These are phyloP conservation scores for Eremothecium cymbalariae DNA, from an alignment of 1,139 yeast species.

Conservation along the genomic window DNA sequence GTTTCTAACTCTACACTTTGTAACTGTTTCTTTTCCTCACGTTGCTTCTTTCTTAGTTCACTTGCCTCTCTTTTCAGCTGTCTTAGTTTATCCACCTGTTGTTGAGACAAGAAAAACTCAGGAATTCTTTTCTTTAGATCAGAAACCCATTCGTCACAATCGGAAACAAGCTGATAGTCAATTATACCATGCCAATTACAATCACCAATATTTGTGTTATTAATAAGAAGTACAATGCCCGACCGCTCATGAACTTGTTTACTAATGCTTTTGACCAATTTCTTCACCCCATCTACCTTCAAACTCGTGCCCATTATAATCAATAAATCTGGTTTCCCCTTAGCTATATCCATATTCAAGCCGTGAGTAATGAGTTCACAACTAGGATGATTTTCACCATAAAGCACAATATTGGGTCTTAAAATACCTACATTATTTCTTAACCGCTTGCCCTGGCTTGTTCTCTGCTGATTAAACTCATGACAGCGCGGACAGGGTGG, in stretches of 20 bases:
- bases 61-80: slow-evolving; percentile 29
- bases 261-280: slow-evolving; percentile 62
- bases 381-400: slow-evolving; percentile 83
- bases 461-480: slow-evolving; percentile 38
- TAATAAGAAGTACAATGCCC: slow-evolving; percentile 49
- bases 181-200: slow-evolving; percentile 50
- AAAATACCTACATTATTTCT: slow-evolving; percentile 68
- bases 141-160: slow-evolving; percentile 73
- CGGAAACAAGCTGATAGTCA: slow-evolving; percentile 54
- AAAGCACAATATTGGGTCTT: slow-evolving; percentile 75
- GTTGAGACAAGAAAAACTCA: slow-evolving; percentile 29
- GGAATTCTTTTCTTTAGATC: slow-evolving; percentile 25
- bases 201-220: slow-evolving; percentile 42
- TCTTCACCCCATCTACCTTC: slow-evolving; percentile 78
- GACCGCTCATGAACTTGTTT: slow-evolving; percentile 57
- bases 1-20: neutral
- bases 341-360: slow-evolving; percentile 52
- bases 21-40: slow-evolving; percentile 8
- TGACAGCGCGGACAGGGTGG: slow-evolving; percentile 50
- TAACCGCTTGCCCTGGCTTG: slow-evolving; percentile 58
- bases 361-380: slow-evolving; percentile 71
- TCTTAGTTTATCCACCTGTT: slow-evolving; percentile 25
- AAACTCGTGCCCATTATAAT: slow-evolving; percentile 81
- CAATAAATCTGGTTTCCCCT: slow-evolving; percentile 61
- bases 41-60: slow-evolving; percentile 24